Evolutionary conservation across 495 filamentous ascomycete genomes (phyloP), one percentile per base, ranked within the genome.

Genomic region (Wilcoxina mikolae): DNA sequence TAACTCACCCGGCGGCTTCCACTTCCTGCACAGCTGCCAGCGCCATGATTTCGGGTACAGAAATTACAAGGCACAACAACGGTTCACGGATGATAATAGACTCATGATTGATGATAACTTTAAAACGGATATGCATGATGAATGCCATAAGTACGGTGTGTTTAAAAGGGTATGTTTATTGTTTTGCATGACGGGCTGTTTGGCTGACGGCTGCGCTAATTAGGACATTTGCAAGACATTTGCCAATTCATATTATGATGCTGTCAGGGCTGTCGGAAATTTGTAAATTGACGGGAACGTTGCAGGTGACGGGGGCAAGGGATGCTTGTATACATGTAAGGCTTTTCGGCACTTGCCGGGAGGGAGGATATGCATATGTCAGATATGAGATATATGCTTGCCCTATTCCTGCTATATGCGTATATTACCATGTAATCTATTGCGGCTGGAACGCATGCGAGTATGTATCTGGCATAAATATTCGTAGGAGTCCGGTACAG

Each of bases 21-120:
- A 69, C 60, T 76, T 75, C 56, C 12, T 53, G 11, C 10, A 28
- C 0, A 58, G 54, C 18, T 76, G 74, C 67, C 31, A 71, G 41
- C 67, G 73, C 18, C 73, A 76, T 56, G 73, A 76, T 43, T 76
- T 76, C 48, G 73, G 72, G 0, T 76, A 73, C 54, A 56, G 64
- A 3, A 76, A 75, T 57, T 73, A 66, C 56, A 68, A 71, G 54
- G 43, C 24, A 4, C 71, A 73, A 51, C 54, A 25, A 3, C 64
- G 73, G 4, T 73, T 75, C 60, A 72, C 67, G 0, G 58, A 62
- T 0, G 49, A 18, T 4, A 56, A 51, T n/a, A 67, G 65, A 29
- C n/a, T 54, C 39, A 60, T 31, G 17, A 69, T 76, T 49, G 73
- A 75, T 38, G 47, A 64, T 26, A 71, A 73, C 28, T 74, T 75